Evolutionary conservation across 176 grass and related monocot genomes (phyloP), one percentile per base, ranked within the genome.

Genomic region (Echinochloa phyllopogon): DNA sequence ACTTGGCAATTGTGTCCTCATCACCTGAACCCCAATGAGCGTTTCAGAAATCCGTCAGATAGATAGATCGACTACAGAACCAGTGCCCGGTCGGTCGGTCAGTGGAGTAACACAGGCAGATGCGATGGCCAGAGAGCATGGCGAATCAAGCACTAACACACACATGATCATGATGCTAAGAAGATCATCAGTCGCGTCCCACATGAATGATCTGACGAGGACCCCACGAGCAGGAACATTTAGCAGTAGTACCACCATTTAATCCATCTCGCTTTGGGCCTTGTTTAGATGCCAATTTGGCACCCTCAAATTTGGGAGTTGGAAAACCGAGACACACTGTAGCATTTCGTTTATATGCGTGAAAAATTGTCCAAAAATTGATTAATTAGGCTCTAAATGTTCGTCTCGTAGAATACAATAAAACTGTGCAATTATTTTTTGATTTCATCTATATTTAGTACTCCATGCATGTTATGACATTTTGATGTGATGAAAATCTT

Each of bases 11-110:
- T 55, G 71, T 25, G 59, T 60, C 70, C 10, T 69, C 27, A 45
- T 57, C 65, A 68, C 69, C 20, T 76, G 27, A 68, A 53, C 52
- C 51, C 66, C 72, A 66, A 50, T 43, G 33, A 20, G 21, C 41
- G 47, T 3, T 55, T 43, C 2, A 74, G 69, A 9, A 9, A 43
- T 74, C 48, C 3, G 17, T 84, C 59, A 55, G 72, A 82, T 18
- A 17, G 44, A 73, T 8, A 38, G 16, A 73, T 8, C 17, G 16
- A 65, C 58, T 41, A 14, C 20, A 2, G 18, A 63, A 50, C 39
- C 48, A 67, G 45, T 40, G 3, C 13, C 29, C 14, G 44, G 42
- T 33, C 29, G 29, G 65, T 12, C 49, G 16, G 49, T 48, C n/a
- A 23, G 66, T 69, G 66, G 42, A 40, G 65, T 23, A 56, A 21